A percentile compares a stretch with the other conserved stretches of the same genome.
Conservation (phyloP, 805 yeast species). For the Ogataea angusta region DNA sequence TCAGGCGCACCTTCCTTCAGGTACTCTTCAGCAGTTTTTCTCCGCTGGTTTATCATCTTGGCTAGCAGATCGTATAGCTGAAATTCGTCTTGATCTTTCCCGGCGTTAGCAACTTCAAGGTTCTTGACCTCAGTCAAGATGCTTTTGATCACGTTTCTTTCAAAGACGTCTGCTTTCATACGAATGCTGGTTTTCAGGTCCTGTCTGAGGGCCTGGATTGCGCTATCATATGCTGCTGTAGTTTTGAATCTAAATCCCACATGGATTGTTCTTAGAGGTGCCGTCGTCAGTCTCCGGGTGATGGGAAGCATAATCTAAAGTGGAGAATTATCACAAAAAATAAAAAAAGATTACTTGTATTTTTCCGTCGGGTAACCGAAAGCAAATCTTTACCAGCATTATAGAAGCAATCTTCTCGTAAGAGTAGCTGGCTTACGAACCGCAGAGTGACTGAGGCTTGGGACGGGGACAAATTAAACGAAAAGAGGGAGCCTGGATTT, state of each 20-base stretch:
- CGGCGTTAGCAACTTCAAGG: slow-evolving; percentile 33
- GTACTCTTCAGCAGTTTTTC: slow-evolving; percentile 37
- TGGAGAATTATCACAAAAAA: slow-evolving; percentile 1
- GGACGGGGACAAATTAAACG: too few relatives aligned
- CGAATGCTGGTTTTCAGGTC: slow-evolving; percentile 35
- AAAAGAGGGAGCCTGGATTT: too few relatives aligned
- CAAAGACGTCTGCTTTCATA: slow-evolving; percentile 32
- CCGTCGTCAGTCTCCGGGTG: not conserved
- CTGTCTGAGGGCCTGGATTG: slow-evolving; percentile 27
- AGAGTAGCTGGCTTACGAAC: too few relatives aligned
- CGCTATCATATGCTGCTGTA: slow-evolving; percentile 29
- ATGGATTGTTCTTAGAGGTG: not conserved
- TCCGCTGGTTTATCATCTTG: slow-evolving; percentile 41
- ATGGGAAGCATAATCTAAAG: slow-evolving; percentile 4
- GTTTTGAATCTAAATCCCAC: slow-evolving; percentile 24
- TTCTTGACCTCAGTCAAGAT: slow-evolving; percentile 40
- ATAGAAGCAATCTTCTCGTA: too few relatives aligned
- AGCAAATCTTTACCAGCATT: not conserved
- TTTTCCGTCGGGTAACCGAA: not conserved
- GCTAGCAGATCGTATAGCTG: slow-evolving; percentile 31
- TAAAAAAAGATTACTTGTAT: not conserved
- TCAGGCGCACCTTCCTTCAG: slow-evolving; percentile 39
- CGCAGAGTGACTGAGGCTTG: too few relatives aligned
- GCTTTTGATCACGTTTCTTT: slow-evolving; percentile 39
- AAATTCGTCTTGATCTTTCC: slow-evolving; percentile 30